Conservation (phyloP, 2,329 filamentous ascomycete species). For the Tolypocladium ovalisporum region DNA sequence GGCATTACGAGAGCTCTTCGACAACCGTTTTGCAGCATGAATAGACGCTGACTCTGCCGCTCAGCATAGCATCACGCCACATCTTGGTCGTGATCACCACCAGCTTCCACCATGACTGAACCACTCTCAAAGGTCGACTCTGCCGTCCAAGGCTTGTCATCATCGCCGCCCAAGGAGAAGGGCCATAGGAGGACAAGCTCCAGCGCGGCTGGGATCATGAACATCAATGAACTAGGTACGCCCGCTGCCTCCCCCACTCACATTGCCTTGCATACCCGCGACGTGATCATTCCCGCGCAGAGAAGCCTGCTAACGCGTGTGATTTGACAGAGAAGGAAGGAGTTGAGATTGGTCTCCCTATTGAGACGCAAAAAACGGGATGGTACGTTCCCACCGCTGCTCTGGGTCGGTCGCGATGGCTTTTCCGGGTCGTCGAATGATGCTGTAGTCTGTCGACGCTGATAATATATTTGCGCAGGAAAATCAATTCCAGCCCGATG, state of each 20-base stretch:
- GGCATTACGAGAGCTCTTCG: not conserved
- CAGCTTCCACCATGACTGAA: constrained; percentile 23
- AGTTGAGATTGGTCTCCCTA: constrained; percentile 60
- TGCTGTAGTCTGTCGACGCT: not conserved
- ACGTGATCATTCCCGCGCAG: not conserved
- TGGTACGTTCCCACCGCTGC: constrained; percentile 48
- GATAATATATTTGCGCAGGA: constrained; percentile 46
- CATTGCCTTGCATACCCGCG: not conserved
- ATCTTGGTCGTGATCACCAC: constrained; percentile 1
- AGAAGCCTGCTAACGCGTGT: not conserved
- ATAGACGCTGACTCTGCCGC: not conserved
- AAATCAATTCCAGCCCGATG: constrained; percentile 77
- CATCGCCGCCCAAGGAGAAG: constrained; percentile 57
- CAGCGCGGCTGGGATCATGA: constrained; percentile 53
- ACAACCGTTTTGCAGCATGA: not conserved
- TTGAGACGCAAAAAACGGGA: constrained; percentile 78
- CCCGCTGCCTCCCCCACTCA: constrained; percentile 3
- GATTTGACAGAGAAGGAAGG: constrained; percentile 54
- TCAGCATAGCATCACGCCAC: not conserved
- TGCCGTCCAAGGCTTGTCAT: constrained; percentile 68
- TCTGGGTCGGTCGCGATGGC: too few species aligned
- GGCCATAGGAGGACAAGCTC: constrained; percentile 63
- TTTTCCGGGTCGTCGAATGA: too few species aligned
- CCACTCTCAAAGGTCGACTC: constrained; percentile 85
- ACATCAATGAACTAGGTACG: constrained; percentile 79